phyloP scores from a whole-genome alignment of 108 stramenopile genomes.

The Nitzschia sp. region DNA sequence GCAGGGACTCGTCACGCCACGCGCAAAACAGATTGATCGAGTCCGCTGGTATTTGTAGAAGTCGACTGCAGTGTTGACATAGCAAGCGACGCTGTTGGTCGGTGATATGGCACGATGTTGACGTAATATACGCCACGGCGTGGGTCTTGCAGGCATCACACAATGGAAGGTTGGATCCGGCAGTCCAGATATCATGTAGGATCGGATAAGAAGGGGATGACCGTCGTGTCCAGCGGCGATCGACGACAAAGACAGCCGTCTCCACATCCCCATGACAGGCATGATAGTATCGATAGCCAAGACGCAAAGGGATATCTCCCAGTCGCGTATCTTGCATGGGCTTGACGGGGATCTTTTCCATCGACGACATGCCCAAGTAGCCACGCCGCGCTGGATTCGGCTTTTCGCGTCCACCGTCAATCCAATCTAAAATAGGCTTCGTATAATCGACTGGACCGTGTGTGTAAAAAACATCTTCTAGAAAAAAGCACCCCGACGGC shows the following conservation, averaged over 20 bases:
- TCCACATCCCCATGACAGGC: constrained; percentile 62
- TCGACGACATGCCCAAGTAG: constrained; percentile 33
- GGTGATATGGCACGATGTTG: constrained; percentile 20
- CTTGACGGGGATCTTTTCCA: not conserved
- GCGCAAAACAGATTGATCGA: constrained; percentile 16
- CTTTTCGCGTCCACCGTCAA: constrained; percentile 6
- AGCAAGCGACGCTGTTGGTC: constrained; percentile 20
- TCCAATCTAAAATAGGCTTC: constrained; percentile 48
- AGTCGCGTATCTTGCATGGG: constrained; percentile 56
- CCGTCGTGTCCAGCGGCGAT: constrained; percentile 16
- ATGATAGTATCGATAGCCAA: constrained; percentile 77
- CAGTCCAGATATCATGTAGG: constrained; percentile 57
- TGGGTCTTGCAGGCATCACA: constrained; percentile 50
- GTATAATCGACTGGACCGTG: constrained; percentile 58
- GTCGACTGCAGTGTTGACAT: constrained; percentile 36
- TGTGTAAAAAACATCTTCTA: constrained; percentile 75
- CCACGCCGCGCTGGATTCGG: constrained; percentile 28
- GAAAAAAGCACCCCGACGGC: constrained; percentile 66
- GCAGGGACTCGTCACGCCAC: constrained; percentile 31
- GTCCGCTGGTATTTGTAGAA: constrained; percentile 3
- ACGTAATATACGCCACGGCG: constrained; percentile 30
- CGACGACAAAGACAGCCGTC: constrained; percentile 36
- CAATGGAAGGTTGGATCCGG: constrained; percentile 12
- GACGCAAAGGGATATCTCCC: constrained; percentile 57
- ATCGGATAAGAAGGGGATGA: constrained; percentile 38